phyloP scores from a whole-genome alignment of 805 yeast species.

The Metschnikowia chrysomelidarum region DNA sequence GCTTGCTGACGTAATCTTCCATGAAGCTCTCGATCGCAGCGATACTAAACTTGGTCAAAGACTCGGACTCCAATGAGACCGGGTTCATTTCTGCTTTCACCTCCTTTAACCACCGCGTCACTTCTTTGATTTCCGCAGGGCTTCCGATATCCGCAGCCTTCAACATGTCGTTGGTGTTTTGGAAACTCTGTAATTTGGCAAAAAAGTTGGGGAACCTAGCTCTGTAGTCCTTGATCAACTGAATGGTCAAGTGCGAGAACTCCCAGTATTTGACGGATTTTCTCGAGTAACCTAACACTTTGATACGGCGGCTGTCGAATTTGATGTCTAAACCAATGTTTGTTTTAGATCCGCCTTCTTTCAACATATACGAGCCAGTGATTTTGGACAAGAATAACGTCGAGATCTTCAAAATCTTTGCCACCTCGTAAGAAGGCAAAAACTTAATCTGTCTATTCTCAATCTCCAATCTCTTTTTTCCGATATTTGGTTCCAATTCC shows the following conservation, averaged over 20 bases:
- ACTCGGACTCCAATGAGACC: constrained; percentile 76
- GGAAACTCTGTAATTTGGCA: constrained; percentile 27
- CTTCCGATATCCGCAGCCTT: constrained; percentile 32
- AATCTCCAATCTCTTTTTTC: constrained; percentile 53
- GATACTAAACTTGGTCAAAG: constrained; percentile 65
- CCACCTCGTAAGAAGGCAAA: constrained; percentile 62
- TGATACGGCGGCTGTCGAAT: constrained; percentile 72
- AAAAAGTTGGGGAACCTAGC: constrained; percentile 63
- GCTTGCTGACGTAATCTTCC: constrained; percentile 46
- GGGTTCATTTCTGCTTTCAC: constrained; percentile 48
- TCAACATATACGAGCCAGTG: constrained; percentile 69
- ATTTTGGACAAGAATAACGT: constrained; percentile 72
- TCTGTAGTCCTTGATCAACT: constrained; percentile 60
- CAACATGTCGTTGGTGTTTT: constrained; percentile 34
- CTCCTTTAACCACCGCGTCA: constrained; percentile 49
- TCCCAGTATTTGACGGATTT: constrained; percentile 70
- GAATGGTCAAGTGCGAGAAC: constrained; percentile 71
- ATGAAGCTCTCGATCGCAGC: constrained; percentile 64
- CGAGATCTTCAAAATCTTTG: constrained; percentile 54
- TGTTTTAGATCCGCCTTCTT: constrained; percentile 44
- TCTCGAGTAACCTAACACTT: constrained; percentile 85
- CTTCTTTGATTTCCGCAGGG: constrained; percentile 45
- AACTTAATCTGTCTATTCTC: constrained; percentile 60
- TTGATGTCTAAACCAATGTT: constrained; percentile 85
- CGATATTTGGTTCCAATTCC: constrained; percentile 60